Conservation (phyloP, 495 filamentous ascomycete genomes). For the Neurospora sp. region DNA sequence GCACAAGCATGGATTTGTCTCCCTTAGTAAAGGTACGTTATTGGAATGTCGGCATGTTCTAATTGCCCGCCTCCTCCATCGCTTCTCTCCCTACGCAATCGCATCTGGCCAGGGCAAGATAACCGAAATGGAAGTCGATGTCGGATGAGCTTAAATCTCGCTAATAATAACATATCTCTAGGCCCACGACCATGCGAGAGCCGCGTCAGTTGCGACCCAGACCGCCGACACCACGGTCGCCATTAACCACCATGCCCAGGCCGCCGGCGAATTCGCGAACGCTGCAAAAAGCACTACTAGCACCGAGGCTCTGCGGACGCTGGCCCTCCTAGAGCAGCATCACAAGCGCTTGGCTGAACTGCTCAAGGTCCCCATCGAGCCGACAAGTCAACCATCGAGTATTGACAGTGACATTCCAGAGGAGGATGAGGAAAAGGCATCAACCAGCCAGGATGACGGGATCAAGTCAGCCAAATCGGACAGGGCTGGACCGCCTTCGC, state of each 20-base stretch:
- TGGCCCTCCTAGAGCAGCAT: constrained; percentile 77
- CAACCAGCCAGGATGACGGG: constrained; percentile 9
- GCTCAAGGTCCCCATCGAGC: constrained; percentile 58
- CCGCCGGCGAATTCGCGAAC: constrained; percentile 80
- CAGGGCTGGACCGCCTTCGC: constrained; percentile 10
- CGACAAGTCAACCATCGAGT: constrained; percentile 34
- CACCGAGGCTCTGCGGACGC: constrained; percentile 71
- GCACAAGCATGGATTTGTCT: not conserved
- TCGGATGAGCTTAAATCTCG: not conserved
- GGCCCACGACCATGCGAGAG: constrained; percentile 84
- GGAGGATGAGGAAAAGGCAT: constrained; percentile 26
- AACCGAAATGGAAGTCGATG: not conserved
- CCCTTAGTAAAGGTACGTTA: not conserved
- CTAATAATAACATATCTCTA: constrained; percentile 21
- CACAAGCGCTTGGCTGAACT: constrained; percentile 71
- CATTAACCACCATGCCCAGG: constrained; percentile 77
- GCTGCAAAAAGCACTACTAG: constrained; percentile 67
- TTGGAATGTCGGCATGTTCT: not conserved
- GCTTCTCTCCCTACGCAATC: not conserved
- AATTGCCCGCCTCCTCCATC: not conserved
- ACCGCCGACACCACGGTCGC: constrained; percentile 68
- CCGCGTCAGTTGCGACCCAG: constrained; percentile 63
- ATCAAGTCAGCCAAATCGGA: constrained; percentile 8
- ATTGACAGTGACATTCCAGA: constrained; percentile 27
- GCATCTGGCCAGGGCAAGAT: not conserved